Evolutionary conservation across 2,329 filamentous ascomycete genomes (phyloP), one percentile per base, ranked within the genome.

Genomic region (Cercospora nicotianae): DNA sequence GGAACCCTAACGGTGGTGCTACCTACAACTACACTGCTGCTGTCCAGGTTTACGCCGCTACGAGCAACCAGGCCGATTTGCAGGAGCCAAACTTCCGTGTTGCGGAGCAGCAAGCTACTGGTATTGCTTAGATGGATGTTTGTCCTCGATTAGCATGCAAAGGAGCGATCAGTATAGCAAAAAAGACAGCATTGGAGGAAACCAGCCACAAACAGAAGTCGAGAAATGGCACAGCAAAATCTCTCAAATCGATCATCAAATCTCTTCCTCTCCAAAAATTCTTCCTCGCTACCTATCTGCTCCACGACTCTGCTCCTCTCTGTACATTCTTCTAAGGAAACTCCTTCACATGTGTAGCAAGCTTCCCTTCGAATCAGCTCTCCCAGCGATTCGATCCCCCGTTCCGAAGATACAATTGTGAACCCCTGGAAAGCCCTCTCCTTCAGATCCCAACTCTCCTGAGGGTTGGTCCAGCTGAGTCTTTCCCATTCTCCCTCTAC

Each of bases 1-100:
- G 58, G 5, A 58, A 57, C 9, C 59, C 59, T 12, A 61, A 57
- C 12, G 45, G 42, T 1, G 45, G 42, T 5, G 55, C 60, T 2
- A 48, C 42, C 1, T 72, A 69, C 62, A 63, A 60, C 28, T 75
- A 68, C 63, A 72, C 60, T 26, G 72, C 72, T 28, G 48, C 72
- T 7, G 63, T 67, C 53, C 63, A 57, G 16, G 72, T 75, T 5
- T 74, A 73, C 62, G 65, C 72, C 42, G 68, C 67, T 10, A 75
- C 73, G 6, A 69, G 73, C 61, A 8, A 8, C 4, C 53, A 72
- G 23, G 68, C 68, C 4, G 51, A 66, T 20, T 60, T 72, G 66
- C 72, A 73, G 65, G 20, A 67, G 60, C 31, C 51, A 1, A 60
- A 69, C 5, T 74, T 74, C 64, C 57, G n/a, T 31, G 73, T 75